These are phyloP conservation scores for Chlamydomonas sphaeroides DNA, from an alignment of 139 green algal genomes.

Conservation along the genomic window DNA sequence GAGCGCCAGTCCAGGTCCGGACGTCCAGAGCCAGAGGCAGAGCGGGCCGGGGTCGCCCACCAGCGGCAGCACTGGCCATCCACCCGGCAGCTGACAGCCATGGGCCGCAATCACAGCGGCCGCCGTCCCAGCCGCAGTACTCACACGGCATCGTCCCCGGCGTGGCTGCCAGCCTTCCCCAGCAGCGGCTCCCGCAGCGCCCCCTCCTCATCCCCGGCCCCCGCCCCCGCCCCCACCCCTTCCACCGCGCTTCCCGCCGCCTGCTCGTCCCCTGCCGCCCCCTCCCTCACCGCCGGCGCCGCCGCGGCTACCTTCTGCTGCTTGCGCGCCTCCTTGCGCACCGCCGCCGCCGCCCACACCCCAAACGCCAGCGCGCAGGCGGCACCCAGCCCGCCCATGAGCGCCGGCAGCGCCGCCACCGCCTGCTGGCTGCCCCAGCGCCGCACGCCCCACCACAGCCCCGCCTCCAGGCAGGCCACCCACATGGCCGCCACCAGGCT, in stretches of 20 bases:
- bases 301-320: neutral
- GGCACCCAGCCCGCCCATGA: slow-evolving; percentile 10
- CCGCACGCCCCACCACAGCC: slow-evolving; percentile 4
- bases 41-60: too few relatives aligned
- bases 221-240: neutral
- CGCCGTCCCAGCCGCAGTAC: neutral
- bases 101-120: neutral
- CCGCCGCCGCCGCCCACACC: slow-evolving; percentile 11
- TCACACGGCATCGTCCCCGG: neutral
- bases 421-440: slow-evolving; percentile 24
- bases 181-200: neutral
- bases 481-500: slow-evolving; percentile 41
- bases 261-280: neutral
- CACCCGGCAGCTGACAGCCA: too few relatives aligned
- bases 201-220: neutral
- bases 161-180: too few relatives aligned
- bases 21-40: too few relatives aligned
- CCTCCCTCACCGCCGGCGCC: neutral
- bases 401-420: slow-evolving; percentile 5
- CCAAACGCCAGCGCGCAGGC: slow-evolving; percentile 2
- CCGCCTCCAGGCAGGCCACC: slow-evolving; percentile 20
- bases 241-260: neutral
- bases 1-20: too few relatives aligned
- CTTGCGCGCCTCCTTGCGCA: slow-evolving; percentile 14
- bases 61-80: too few relatives aligned